These are phyloP conservation scores for Lecanoromycetidae sp. DNA, from an alignment of 2,329 filamentous ascomycete species.

Conservation along the genomic window DNA sequence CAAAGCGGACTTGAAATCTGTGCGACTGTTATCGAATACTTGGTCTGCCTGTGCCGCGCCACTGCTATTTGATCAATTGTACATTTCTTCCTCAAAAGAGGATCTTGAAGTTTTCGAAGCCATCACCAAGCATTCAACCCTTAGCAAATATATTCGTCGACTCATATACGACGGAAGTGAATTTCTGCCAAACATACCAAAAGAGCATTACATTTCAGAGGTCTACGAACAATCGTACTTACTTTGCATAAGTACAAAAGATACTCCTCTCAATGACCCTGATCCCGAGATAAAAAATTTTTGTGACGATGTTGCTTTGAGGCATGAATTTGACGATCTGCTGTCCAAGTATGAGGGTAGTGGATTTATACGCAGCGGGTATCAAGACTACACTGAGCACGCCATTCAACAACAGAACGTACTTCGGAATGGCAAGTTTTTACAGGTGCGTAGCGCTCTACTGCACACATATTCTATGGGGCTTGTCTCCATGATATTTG, in stretches of 20 bases:
- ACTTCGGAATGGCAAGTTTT: background rate
- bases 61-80: background rate
- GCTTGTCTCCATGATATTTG: no score
- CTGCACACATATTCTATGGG: no score
- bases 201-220: background rate
- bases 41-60: background rate
- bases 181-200: background rate
- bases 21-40: background rate
- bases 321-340: background rate
- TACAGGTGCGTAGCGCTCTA: no score
- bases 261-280: no score
- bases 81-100: background rate
- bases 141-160: background rate
- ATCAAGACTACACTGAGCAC: background rate
- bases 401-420: background rate
- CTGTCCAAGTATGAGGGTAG: background rate
- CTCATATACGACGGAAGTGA: conserved; percentile 6
- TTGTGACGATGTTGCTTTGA: background rate
- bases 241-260: background rate
- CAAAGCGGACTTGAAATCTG: background rate
- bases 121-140: background rate
- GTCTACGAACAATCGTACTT: background rate
- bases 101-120: conserved; percentile 5
- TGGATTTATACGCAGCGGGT: background rate
- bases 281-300: background rate